Conservation (phyloP, 345 rosid species). For the Populus euphratica region DNA sequence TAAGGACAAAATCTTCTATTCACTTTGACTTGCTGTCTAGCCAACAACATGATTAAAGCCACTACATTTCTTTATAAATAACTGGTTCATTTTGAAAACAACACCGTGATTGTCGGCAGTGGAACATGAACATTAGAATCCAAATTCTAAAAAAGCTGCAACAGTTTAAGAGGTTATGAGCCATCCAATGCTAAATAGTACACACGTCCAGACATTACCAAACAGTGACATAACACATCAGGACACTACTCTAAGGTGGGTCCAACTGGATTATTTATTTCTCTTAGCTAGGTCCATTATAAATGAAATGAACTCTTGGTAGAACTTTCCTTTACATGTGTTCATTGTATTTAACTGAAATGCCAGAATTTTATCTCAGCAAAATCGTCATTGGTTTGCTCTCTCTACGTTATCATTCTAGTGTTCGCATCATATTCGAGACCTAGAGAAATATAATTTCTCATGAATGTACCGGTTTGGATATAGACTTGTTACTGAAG, state of each 20-base stretch:
- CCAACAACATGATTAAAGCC: background rate
- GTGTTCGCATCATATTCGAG: background rate
- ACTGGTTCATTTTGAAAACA: background rate
- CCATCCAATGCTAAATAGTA: background rate
- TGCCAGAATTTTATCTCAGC: background rate
- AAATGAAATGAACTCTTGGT: background rate
- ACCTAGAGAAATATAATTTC: background rate
- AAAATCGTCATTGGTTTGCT: background rate
- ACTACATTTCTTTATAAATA: background rate
- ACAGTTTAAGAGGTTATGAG: background rate
- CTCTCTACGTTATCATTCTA: background rate
- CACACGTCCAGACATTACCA: background rate
- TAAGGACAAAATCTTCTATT: background rate
- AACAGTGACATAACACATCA: background rate
- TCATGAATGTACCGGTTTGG: background rate
- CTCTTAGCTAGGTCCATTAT: background rate
- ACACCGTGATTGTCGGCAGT: slow-evolving; percentile 12
- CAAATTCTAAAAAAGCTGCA: slow-evolving; percentile 8
- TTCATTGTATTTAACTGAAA: background rate
- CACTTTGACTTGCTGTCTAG: background rate
- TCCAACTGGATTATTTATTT: background rate
- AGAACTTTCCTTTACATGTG: background rate
- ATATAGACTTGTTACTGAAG: background rate
- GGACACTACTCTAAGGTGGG: background rate
- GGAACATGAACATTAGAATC: background rate